phyloP scores from a whole-genome alignment of 1,284 basidiomycete species.

The Bothia castanella region DNA sequence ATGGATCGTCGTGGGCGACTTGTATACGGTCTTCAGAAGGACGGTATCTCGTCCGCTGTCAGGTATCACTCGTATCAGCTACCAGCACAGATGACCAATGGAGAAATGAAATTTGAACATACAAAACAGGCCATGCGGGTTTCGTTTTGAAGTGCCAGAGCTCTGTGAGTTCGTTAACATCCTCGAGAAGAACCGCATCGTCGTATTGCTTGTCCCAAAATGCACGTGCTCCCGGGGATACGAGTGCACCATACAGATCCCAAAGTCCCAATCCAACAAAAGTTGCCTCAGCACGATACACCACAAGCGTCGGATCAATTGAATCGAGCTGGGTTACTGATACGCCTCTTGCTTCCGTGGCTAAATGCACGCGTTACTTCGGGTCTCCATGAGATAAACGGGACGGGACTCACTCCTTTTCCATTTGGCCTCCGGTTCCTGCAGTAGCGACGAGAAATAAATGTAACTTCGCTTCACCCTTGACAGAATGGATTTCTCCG shows the following conservation, averaged over 20 bases:
- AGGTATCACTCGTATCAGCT: conserved; percentile 4
- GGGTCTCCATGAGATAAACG: not conserved
- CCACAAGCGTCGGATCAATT: conserved; percentile 95
- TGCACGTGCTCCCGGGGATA: conserved; percentile 75
- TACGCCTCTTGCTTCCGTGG: conserved; percentile 84
- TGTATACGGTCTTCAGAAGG: conserved; percentile 93
- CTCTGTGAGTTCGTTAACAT: conserved; percentile 89
- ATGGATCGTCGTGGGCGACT: conserved; percentile 92
- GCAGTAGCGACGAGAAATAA: conserved; percentile 94
- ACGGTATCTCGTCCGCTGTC: conserved; percentile 84
- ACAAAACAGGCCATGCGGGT: conserved; percentile 90
- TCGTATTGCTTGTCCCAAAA: conserved; percentile 93
- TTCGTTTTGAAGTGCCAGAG: conserved; percentile 89
- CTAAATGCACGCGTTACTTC: conserved; percentile 34
- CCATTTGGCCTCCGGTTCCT: conserved; percentile 99
- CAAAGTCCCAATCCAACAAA: conserved; percentile 96
- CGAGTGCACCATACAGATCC: conserved; percentile 91
- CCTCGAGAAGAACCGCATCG: conserved; percentile 80
- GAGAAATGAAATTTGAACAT: conserved; percentile 33
- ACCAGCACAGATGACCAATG: not conserved
- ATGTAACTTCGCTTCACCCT: conserved; percentile 93
- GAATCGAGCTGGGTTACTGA: conserved; percentile 95
- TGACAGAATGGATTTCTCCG: conserved; percentile 76
- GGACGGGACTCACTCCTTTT: conserved; percentile 57
- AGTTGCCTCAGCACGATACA: conserved; percentile 95